Evolutionary conservation across 2,329 filamentous ascomycete genomes (phyloP).

Genomic region (Phoma sp.): DNA sequence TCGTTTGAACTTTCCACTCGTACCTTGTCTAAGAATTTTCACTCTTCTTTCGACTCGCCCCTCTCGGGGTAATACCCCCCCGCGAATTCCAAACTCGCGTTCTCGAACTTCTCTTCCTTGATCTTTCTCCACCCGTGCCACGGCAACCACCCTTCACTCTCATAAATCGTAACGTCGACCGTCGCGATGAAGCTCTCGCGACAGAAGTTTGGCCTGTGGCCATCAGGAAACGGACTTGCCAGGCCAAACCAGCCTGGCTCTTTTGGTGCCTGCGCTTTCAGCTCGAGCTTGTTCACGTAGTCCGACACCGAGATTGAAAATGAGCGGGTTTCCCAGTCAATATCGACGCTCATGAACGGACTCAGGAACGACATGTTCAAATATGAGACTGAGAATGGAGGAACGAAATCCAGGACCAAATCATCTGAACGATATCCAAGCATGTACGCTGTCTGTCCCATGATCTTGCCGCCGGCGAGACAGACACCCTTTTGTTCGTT

Average conservation of each 20-base stretch:
- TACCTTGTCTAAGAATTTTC: not conserved
- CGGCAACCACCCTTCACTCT: constrained; percentile 46
- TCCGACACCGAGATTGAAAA: constrained; percentile 49
- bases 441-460: constrained; percentile 52
- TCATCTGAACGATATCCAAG: constrained; percentile 53
- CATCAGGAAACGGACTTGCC: constrained; percentile 54
- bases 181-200: constrained; percentile 56
- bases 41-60: constrained; percentile 45
- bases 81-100: constrained; percentile 57
- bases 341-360: constrained; percentile 52
- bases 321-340: constrained; percentile 50
- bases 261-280: constrained; percentile 51
- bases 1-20: too few species aligned
- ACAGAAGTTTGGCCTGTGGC: constrained; percentile 53
- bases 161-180: constrained; percentile 52
- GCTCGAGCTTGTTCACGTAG: constrained; percentile 50
- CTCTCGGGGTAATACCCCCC: constrained; percentile 55
- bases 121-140: constrained; percentile 49
- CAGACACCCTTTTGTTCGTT: constrained; percentile 32
- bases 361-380: constrained; percentile 41
- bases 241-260: constrained; percentile 55
- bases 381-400: constrained; percentile 51
- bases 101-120: constrained; percentile 50
- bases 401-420: constrained; percentile 51
- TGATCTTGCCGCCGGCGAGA: constrained; percentile 43